Evolutionary conservation across 805 yeast genomes (phyloP).

Genomic region (Scheffersomyces spartinae): DNA sequence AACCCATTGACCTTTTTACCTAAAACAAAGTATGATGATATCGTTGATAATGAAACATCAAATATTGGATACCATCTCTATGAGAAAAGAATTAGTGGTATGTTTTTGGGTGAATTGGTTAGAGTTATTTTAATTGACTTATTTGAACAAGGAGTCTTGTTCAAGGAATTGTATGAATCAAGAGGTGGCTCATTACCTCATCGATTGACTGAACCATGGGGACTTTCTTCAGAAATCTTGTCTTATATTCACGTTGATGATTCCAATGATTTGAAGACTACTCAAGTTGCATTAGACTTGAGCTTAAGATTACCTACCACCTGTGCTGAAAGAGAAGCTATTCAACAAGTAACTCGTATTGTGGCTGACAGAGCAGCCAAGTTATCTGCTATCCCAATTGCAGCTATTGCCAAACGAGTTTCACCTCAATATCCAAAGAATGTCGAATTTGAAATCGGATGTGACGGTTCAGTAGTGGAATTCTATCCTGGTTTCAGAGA

Average conservation of each 20-base stretch:
- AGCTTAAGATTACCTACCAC: slow-evolving; percentile 61
- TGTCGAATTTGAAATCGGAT: slow-evolving; percentile 82
- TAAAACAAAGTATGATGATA: slow-evolving; percentile 61
- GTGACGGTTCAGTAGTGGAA: slow-evolving; percentile 92
- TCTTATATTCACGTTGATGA: slow-evolving; percentile 82
- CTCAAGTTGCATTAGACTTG: slow-evolving; percentile 58
- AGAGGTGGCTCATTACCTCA: slow-evolving; percentile 41
- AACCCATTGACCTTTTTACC: slow-evolving; percentile 70
- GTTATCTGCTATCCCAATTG: slow-evolving; percentile 79
- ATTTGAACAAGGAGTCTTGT: slow-evolving; percentile 44
- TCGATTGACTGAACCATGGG: slow-evolving; percentile 65
- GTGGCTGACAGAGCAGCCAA: slow-evolving; percentile 85
- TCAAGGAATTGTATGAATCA: slow-evolving; percentile 37
- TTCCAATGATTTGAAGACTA: slow-evolving; percentile 56
- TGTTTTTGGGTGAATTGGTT: slow-evolving; percentile 86
- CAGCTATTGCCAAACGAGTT: slow-evolving; percentile 64
- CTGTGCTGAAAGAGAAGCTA: slow-evolving; percentile 57
- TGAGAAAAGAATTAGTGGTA: slow-evolving; percentile 85
- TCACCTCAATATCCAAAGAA: slow-evolving; percentile 54
- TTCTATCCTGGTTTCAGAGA: slow-evolving; percentile 85
- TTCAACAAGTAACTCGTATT: slow-evolving; percentile 65
- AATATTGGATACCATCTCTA: slow-evolving; percentile 85
- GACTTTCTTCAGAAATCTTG: slow-evolving; percentile 70
- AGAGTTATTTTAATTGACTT: slow-evolving; percentile 66
- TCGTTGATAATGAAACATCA: slow-evolving; percentile 61